Evolutionary conservation across 768 basidiomycete species (phyloP), one percentile per base, ranked within the genome.

Genomic region (Phlegmacium glaucopus): DNA sequence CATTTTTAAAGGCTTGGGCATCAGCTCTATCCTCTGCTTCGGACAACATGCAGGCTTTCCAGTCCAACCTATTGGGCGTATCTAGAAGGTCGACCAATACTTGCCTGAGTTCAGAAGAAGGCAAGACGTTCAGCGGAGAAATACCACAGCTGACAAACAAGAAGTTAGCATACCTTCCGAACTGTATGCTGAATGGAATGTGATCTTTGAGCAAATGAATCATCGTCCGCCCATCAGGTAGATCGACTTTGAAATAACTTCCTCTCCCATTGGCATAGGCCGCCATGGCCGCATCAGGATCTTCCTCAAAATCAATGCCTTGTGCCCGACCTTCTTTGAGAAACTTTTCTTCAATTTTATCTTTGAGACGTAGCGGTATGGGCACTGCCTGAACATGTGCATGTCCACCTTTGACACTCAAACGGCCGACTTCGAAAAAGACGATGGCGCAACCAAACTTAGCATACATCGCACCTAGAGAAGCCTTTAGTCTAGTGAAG

Each of bases 341-440:
- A 64, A 98, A 97, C 9, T 82, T 75, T 9, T 77, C 69, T 62
- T 87, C 87, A 9, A 95, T 78, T 49, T 78, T 72, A 40, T 78
- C 72, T 52, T 80, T 68, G 32, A 90, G 63, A 35, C 72, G 72
- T n/a, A 66, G 52, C 0, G 93, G 91, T 6, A 94, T 65, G 18
- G 94, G 90, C 1, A 91, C 78, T 29, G 78, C 83, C 62, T 98
- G 96, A 7, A 96, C 73, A 66, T 98, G 95, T 11, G 93, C 94
- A 60, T 99, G 96, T 0, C 94, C 95, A 9, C 93, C 94, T 66
- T 88, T 89, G 2, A 85, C 80, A 47, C 80, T 80, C 36, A 93
- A 64, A 7, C 94, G 79, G 10, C 86, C 90, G 16, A 97, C 83
- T 68, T 98, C 96, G 57, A 94, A 97, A 32, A 82, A 74, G 22